Evolutionary conservation across 192 early-diverging fungal species (phyloP), one percentile per base, ranked within the genome.

Genomic region (Linnemannia zychae): DNA sequence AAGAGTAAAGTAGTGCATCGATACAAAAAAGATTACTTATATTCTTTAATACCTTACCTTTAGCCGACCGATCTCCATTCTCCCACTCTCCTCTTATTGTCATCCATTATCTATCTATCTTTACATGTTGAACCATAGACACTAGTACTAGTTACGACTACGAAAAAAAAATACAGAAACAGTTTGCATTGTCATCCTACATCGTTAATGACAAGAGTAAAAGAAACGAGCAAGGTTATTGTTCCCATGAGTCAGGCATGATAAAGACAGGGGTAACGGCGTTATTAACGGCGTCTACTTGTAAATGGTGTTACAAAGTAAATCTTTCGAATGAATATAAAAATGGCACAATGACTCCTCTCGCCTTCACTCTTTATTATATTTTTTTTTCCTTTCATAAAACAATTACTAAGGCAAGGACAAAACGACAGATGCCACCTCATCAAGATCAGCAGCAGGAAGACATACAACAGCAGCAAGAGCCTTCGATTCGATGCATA

Each of bases 401-500:
- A 33, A n/a, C 24, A 31, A 28, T 24, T 28, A 13, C 2, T 63
- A 22, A 53, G n/a, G n/a, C 24, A 7, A 9, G 9, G 24, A 13
- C 57, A 31, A 24, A 31, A 31, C 53, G 1, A 28, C 48, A 20
- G 4, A 73, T 22, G 28, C 49, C 50, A n/a, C 33, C 34, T 34
- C 33, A n/a, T 17, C 15, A 34, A 47, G 48, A 36, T 31, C 37
- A n/a, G 1, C 53, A 65, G 38, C 37, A n/a, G 1, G 40, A 65
- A 24, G 3, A 65, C 34, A 28, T 36, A 37, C 22, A 53, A 11
- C 9, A 72, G 28, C 28, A 50, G 47, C 48, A 48, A 7, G 38
- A 71, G 15, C n/a, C 46, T 16, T 6, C 36, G 15, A 73, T 71
- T 20, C 81, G 70, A 67, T 50, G 57, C 63, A 73, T 66, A 36